Evolutionary conservation across 192 early-diverging fungal genomes (phyloP), one percentile per base, ranked within the genome.

Genomic region (Coemansia sp.): DNA sequence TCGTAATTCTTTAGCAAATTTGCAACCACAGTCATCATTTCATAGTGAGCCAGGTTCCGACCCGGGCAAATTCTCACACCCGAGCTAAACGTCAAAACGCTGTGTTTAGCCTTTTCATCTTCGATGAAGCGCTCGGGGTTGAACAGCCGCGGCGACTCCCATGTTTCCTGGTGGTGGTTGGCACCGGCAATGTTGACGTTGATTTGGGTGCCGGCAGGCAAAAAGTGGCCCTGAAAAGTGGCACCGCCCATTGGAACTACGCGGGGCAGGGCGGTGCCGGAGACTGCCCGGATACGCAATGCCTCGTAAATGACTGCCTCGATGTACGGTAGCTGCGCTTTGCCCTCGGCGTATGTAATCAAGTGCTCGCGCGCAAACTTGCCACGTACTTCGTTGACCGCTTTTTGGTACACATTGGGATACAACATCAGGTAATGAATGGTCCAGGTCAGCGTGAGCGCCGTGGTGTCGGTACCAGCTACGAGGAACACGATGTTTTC

Each of bases 291-390:
- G 5, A 83, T 58, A 6, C 81, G 57, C 62, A 83, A 11, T 0
- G 75, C 63, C 53, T 83, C 81, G 63, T 69, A 66, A 38, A 83
- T 74, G 39, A 73, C 73, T 0, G 75, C 81, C 21, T 78, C 72
- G 21, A 83, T 10, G 24, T 75, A 83, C n/a, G 75, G 69, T 21
- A 78, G 52, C 2, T 52, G 39, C 2, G 58, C 56, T 45, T 73
- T 75, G 54, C 63, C 68, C 41, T 74, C 69, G 6, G 55, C 58
- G 32, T 72, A 83, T 2, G 54, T 61, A 29, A 83, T 79, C 2
- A 47, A 4, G 23, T 83, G 69, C 21, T 57, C 23, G 24, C 45
- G 58, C 15, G 72, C 48, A 43, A 83, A 83, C 25, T 1, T 56
- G 1, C 25, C 25, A 2, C 72, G 68, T 10, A 83, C 70, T 45